Conservation (phyloP, 179 eudicot genomes). For the Spergularia azorica region DNA sequence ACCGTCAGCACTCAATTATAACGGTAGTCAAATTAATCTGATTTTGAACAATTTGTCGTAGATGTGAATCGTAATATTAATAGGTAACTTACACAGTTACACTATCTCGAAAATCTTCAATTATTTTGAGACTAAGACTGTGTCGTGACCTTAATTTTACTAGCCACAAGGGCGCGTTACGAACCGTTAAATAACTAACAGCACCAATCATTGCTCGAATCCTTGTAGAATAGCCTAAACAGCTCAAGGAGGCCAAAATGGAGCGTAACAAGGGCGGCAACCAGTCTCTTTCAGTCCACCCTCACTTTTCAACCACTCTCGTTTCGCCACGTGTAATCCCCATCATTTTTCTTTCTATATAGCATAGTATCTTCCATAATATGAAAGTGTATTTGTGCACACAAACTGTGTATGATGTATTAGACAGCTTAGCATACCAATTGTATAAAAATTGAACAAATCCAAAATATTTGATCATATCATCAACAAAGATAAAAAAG, state of each 20-base stretch:
- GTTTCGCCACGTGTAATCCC: constrained; percentile 34
- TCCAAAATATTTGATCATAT: constrained; percentile 10
- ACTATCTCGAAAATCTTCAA: too few relatives aligned
- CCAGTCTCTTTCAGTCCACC: background rate
- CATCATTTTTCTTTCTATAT: background rate
- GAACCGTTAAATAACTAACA: background rate
- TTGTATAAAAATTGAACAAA: background rate
- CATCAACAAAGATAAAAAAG: background rate
- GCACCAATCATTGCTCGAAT: constrained; percentile 14
- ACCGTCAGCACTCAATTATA: too few relatives aligned
- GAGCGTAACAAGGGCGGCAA: constrained; percentile 30
- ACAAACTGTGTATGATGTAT: background rate
- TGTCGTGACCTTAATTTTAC: too few relatives aligned
- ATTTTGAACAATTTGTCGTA: too few relatives aligned
- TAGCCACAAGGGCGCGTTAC: too few relatives aligned
- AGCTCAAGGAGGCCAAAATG: background rate
- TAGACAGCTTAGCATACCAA: constrained; percentile 23
- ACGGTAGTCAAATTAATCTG: too few relatives aligned
- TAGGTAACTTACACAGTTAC: too few relatives aligned
- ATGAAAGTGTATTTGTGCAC: background rate
- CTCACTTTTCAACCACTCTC: constrained; percentile 26
- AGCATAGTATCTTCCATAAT: background rate
- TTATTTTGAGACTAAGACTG: too few relatives aligned
- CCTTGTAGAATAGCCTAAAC: background rate
- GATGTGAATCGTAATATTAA: too few relatives aligned